Base-by-base conservation (phyloP, 2,329 filamentous ascomycete species). In the Plenodomus lindquistii region DNA sequence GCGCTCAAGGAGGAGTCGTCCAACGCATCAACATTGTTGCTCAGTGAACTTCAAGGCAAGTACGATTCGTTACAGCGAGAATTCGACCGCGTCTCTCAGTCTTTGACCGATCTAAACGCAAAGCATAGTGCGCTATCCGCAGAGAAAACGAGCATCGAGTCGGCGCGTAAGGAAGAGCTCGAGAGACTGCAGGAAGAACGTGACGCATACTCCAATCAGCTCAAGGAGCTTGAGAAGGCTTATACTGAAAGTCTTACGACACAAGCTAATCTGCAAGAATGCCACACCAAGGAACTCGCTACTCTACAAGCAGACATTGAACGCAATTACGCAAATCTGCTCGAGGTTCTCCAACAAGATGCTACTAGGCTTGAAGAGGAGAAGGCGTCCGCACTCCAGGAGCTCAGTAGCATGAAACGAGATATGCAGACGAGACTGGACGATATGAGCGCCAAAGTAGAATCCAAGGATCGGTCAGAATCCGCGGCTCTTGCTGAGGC, bases 291-390 rank as follows among this genome's bases (percentile, higher is more conserved):
- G 29, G 61, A 57, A 10, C 55, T 70, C 21, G 55, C 62, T 2
- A 34, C 55, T 3, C 65, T 63, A 37, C 57, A 57, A 37, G 51
- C 49, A 1, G 65, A 70, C 24, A 60, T 71, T 5, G 67, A 70
- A 44, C 53, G 65, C 18, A 70, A 67, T 24, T 68, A 62, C 20
- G 60, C 56, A 13, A 59, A 50, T 6, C 42, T 71, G 2, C 49
- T 72, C 1, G 67, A 70, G 40, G 63, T 59, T 24, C 44, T 69
- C 9, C 69, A 70, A 40, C 51, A 45, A 16, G 62, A 65, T 22
- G 35, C 55, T 3, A 52, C 52, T 4, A 57, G 61, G 19, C 45
- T 67, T n/a, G 65, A 70, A 43, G 55, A 66, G 37, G 60, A 67
- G 21, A 67, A 62, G 44, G 56, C 62, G 18, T 45, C 54, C 20